Evolutionary conservation across 441 rosid genomes (phyloP).

Genomic region (Theobroma grandiflorum): DNA sequence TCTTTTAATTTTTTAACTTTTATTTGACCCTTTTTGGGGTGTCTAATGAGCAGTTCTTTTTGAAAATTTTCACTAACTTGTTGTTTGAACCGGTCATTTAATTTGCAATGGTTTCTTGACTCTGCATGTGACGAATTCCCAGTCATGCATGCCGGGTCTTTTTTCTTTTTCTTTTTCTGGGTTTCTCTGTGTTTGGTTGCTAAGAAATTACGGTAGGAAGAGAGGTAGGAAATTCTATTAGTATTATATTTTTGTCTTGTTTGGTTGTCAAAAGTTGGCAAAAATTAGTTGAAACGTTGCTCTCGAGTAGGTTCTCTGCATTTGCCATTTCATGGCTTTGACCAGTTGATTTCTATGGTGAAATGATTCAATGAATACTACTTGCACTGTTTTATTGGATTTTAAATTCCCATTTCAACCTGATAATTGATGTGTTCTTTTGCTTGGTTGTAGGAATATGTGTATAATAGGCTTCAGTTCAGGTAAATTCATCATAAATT

Average conservation of each 20-base stretch:
- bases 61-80: background rate
- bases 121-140: constrained; percentile 14
- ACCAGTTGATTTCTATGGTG: background rate
- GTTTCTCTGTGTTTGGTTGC: constrained; percentile 28
- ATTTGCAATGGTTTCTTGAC: constrained; percentile 8
- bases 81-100: constrained; percentile 14
- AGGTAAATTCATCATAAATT: constrained; percentile 50
- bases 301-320: background rate
- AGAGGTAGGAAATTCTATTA: background rate
- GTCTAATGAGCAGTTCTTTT: constrained; percentile 24
- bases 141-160: constrained; percentile 5
- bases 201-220: constrained; percentile 17
- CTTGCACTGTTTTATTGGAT: constrained; percentile 15
- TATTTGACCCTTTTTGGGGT: constrained; percentile 26
- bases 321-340: background rate
- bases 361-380: background rate
- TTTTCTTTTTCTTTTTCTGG: background rate
- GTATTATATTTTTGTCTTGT: background rate
- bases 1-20: background rate
- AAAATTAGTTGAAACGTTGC: background rate
- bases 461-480: constrained; percentile 85
- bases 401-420: background rate
- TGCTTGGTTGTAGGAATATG: constrained; percentile 74
- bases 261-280: background rate
- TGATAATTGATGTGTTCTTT: constrained; percentile 25